Conservation (phyloP, 257 asterid genomes). For the Striga asiatica region DNA sequence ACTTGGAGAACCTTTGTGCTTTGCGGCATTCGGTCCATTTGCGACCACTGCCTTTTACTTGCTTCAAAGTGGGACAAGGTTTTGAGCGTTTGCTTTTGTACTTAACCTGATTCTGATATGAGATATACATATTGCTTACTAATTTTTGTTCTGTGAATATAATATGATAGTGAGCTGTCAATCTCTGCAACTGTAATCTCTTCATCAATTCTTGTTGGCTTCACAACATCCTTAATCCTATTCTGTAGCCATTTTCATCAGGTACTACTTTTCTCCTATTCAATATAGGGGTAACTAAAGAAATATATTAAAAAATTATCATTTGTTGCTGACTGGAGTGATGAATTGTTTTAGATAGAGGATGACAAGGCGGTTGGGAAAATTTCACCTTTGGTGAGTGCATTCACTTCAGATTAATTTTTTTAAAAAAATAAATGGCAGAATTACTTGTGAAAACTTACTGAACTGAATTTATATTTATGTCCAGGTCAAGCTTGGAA, state of each 20-base stretch:
- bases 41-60: constrained; percentile 82
- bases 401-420: not conserved
- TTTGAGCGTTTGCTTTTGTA: not conserved
- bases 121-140: no score
- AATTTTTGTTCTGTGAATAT: no score
- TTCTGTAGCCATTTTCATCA: constrained; percentile 96
- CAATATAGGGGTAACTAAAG: no score
- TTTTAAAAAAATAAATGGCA: no score
- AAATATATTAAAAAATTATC: no score
- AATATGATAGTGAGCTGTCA: constrained; percentile 46
- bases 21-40: constrained; percentile 90
- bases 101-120: no score
- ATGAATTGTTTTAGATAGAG: constrained; percentile 29
- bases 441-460: no score
- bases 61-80: constrained; percentile 72
- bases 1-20: constrained; percentile 87
- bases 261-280: constrained; percentile 23
- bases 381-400: constrained; percentile 37
- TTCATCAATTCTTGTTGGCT: constrained; percentile 73
- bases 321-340: constrained; percentile 14
- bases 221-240: constrained; percentile 79
- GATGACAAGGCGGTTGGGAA: constrained; percentile 66
- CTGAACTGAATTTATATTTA: no score
- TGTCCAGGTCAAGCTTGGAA: constrained; percentile 65
- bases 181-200: constrained; percentile 52